Evolutionary conservation across 2,329 filamentous ascomycete species (phyloP).

Genomic region (Xylaria digitata): DNA sequence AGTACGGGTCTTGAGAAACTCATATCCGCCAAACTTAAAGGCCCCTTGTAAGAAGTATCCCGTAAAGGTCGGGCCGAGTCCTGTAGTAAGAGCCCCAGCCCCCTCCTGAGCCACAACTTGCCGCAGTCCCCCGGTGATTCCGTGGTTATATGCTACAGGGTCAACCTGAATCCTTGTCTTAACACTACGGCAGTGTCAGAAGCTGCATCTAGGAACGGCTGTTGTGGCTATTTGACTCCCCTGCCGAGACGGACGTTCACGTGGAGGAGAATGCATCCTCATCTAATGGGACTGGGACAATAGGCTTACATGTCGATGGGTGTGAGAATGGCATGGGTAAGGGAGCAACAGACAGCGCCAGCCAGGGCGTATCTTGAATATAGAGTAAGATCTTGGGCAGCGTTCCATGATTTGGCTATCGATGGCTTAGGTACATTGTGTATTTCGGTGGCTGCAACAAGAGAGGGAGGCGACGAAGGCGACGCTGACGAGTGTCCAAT

Average conservation of each 20-base stretch:
- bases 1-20: slow-evolving; percentile 44
- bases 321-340: slow-evolving; percentile 44
- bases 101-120: slow-evolving; percentile 40
- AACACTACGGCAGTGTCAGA: slow-evolving; percentile 39
- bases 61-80: slow-evolving; percentile 44
- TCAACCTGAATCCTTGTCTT: slow-evolving; percentile 46
- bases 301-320: slow-evolving; percentile 46
- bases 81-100: slow-evolving; percentile 42
- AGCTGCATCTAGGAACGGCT: slow-evolving; percentile 26
- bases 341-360: slow-evolving; percentile 45
- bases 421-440: slow-evolving; percentile 34
- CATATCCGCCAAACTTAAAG: slow-evolving; percentile 47
- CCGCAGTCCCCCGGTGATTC: slow-evolving; percentile 42
- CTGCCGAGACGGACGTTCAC: background rate
- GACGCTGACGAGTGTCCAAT: slow-evolving; percentile 23
- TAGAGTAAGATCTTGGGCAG: slow-evolving; percentile 36
- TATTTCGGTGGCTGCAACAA: slow-evolving; percentile 29
- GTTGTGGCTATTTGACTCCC: slow-evolving; percentile 19
- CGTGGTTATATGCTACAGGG: slow-evolving; percentile 43
- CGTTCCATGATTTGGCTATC: slow-evolving; percentile 24
- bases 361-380: slow-evolving; percentile 42
- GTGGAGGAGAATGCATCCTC: slow-evolving; percentile 4
- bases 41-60: slow-evolving; percentile 47
- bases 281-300: slow-evolving; percentile 29
- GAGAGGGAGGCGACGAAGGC: slow-evolving; percentile 10